Conservation (phyloP, 140 eudicot species). For the Cichorium intybus region DNA sequence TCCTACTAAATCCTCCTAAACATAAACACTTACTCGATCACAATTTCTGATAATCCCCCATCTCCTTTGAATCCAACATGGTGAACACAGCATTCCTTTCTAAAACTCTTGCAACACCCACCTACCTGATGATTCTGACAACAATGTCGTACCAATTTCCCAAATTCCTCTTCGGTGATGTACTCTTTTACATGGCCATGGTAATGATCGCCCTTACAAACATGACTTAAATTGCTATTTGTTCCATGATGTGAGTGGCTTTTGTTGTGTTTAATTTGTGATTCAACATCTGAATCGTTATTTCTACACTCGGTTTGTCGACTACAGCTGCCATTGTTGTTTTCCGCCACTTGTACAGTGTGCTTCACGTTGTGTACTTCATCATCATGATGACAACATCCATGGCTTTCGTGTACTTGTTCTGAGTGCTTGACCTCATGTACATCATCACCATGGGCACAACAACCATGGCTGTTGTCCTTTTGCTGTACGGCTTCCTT, state of each 20-base stretch:
- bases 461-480: not conserved
- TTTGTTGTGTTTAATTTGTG: conserved; percentile 21
- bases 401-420: not conserved
- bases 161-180: conserved; percentile 29
- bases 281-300: conserved; percentile 12
- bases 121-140: conserved; percentile 31
- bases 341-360: not conserved
- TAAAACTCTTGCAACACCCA: conserved; percentile 58
- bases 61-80: conserved; percentile 24
- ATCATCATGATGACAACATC: not conserved
- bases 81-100: conserved; percentile 55
- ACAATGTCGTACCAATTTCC: conserved; percentile 40
- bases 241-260: conserved; percentile 21
- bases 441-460: not conserved
- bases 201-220: not conserved
- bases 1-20: not conserved
- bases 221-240: not conserved
- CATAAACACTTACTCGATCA: conserved; percentile 42
- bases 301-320: too few relatives aligned
- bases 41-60: conserved; percentile 61
- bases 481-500: not conserved
- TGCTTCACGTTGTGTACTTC: not conserved
- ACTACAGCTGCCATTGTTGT: not conserved
- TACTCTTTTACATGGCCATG: conserved; percentile 24
- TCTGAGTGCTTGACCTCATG: not conserved